phyloP scores from a whole-genome alignment of 2,329 filamentous ascomycete genomes.

The Alternaria conjuncta region DNA sequence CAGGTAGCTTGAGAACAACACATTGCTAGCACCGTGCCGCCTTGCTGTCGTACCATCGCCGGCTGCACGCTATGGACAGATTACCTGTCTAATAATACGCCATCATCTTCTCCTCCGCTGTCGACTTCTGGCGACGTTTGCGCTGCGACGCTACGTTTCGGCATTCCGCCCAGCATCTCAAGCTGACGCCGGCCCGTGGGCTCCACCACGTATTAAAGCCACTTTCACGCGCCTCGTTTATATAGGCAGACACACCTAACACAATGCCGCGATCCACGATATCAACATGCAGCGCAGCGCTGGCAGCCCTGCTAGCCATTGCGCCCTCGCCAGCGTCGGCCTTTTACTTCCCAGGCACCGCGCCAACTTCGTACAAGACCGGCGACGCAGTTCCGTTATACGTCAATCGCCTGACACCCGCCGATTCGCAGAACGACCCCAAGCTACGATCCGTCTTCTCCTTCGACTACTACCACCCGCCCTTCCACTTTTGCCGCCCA shows the following conservation, averaged over 20 bases:
- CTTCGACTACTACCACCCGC: slow-evolving; percentile 92
- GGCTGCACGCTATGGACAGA: slow-evolving; percentile 1
- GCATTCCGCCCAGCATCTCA: slow-evolving; percentile 15
- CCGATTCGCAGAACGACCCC: slow-evolving; percentile 76
- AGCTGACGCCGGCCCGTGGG: slow-evolving; percentile 15
- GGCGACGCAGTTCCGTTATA: slow-evolving; percentile 83
- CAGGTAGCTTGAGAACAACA: slow-evolving; percentile 34
- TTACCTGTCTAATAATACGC: neutral
- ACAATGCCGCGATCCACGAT: slow-evolving; percentile 41
- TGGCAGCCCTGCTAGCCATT: slow-evolving; percentile 48
- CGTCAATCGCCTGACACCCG: slow-evolving; percentile 91
- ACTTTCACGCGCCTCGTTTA: slow-evolving; percentile 4
- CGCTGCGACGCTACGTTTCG: slow-evolving; percentile 17
- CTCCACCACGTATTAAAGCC: slow-evolving; percentile 8
- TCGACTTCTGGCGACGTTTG: slow-evolving; percentile 7
- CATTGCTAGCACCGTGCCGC: slow-evolving; percentile 22
- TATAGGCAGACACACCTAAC: slow-evolving; percentile 6
- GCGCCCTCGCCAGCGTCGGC: slow-evolving; percentile 57
- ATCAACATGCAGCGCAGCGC: slow-evolving; percentile 31
- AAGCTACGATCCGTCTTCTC: slow-evolving; percentile 91
- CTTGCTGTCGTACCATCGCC: neutral
- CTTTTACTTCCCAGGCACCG: slow-evolving; percentile 96
- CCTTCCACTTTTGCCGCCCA: slow-evolving; percentile 88
- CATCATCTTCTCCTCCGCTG: neutral
- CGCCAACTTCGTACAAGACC: slow-evolving; percentile 86